Evolutionary conservation across 2,329 filamentous ascomycete species (phyloP).

Genomic region (Hymenoscyphus infarciens): DNA sequence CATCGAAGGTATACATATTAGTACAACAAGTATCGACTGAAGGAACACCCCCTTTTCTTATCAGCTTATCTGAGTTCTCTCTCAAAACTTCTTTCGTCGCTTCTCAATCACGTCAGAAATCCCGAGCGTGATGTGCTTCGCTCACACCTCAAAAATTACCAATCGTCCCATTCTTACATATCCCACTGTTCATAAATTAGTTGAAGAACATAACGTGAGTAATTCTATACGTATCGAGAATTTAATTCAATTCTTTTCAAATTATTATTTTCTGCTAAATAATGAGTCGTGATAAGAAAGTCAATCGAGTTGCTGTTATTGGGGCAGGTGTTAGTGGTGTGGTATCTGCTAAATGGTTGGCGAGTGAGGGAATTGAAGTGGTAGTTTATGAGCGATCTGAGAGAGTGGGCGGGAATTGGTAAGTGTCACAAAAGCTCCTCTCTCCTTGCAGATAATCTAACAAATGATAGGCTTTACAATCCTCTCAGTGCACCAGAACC

Average conservation of each 20-base stretch:
- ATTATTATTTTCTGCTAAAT: neutral
- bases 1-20: too few relatives aligned
- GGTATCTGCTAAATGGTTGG: slow-evolving; percentile 45
- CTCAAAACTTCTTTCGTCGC: neutral
- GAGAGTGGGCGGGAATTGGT: slow-evolving; percentile 53
- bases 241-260: neutral
- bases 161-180: neutral
- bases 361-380: slow-evolving; percentile 44
- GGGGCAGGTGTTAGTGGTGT: slow-evolving; percentile 52
- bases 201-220: neutral
- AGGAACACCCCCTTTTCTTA: neutral
- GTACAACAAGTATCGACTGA: too few relatives aligned
- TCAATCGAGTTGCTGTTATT: slow-evolving; percentile 40
- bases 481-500: slow-evolving; percentile 27
- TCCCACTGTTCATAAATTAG: neutral
- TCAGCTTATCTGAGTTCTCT: neutral
- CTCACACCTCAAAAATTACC: neutral
- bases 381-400: slow-evolving; percentile 52
- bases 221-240: neutral
- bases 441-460: too few relatives aligned
- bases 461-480: slow-evolving; percentile 20
- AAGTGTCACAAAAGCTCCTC: too few relatives aligned
- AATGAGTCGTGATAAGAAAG: neutral
- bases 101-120: slow-evolving; percentile 1
- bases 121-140: neutral